These are phyloP conservation scores for Begonia fuchsioides DNA, from an alignment of 306 rosid species.

Conservation along the genomic window DNA sequence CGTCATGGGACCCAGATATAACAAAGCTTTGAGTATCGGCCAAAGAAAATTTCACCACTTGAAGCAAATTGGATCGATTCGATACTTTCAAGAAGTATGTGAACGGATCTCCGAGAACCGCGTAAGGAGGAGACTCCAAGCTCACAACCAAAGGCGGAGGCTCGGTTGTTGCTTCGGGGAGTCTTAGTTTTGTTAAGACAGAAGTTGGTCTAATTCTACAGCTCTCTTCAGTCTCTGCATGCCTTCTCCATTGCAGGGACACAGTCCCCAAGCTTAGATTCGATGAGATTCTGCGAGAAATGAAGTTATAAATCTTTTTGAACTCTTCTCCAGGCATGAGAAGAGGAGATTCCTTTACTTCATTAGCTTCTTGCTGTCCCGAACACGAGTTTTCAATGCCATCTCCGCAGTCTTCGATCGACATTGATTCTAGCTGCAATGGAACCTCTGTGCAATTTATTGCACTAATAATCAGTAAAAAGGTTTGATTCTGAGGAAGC, in stretches of 20 bases:
- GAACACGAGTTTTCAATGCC: conserved; percentile 33
- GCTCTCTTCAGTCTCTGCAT: conserved; percentile 33
- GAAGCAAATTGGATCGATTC: conserved; percentile 68
- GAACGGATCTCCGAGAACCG: conserved; percentile 75
- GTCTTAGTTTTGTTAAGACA: conserved; percentile 43
- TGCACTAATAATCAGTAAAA: conserved; percentile 46
- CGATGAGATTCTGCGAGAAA: conserved; percentile 30
- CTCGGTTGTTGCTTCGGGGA: conserved; percentile 61
- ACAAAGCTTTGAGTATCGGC: conserved; percentile 85
- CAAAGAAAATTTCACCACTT: conserved; percentile 64
- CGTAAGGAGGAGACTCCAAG: conserved; percentile 82
- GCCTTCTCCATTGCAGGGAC: conserved; percentile 69
- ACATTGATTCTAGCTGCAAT: conserved; percentile 43
- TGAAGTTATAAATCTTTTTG: conserved; percentile 68
- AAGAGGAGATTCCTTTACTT: conserved; percentile 30
- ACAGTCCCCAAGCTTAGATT: conserved; percentile 53
- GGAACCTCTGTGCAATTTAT: conserved; percentile 65
- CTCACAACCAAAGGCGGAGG: conserved; percentile 62
- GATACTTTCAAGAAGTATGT: conserved; percentile 45
- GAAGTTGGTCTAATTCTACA: conserved; percentile 24
- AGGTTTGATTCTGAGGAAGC: conserved; percentile 53
- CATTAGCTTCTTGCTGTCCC: conserved; percentile 34
- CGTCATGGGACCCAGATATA: conserved; percentile 64
- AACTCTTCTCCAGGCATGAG: conserved; percentile 77
- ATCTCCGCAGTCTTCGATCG: conserved; percentile 43